Evolutionary conservation across 768 basidiomycete species (phyloP).

Genomic region (Suillus ampliporus): DNA sequence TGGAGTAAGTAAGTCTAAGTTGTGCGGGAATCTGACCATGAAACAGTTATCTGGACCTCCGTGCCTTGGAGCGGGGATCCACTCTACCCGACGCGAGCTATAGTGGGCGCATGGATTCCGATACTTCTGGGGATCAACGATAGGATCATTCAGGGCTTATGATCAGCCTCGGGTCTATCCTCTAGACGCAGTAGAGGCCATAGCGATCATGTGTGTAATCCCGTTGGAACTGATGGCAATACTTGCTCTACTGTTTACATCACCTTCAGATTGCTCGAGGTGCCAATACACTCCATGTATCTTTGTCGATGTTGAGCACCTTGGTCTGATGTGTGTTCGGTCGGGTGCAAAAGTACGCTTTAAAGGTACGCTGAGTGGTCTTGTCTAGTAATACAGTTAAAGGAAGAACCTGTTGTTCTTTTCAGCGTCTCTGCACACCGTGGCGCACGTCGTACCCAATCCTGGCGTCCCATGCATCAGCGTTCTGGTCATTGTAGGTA

Average conservation of each 20-base stretch:
- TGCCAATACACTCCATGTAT: neutral
- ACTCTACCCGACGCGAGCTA: neutral
- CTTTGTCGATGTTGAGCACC: neutral
- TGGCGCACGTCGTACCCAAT: neutral
- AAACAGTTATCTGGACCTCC: neutral
- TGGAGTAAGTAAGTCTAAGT: neutral
- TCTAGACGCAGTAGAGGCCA: neutral
- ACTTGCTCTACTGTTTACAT: neutral
- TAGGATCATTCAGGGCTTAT: neutral
- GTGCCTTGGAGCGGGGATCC: neutral
- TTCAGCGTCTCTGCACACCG: neutral
- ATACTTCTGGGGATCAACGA: neutral
- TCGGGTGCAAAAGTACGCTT: neutral
- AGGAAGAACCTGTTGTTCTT: neutral
- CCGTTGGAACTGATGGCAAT: neutral
- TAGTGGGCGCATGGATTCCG: neutral
- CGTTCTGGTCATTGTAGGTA: neutral
- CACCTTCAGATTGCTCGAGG: neutral
- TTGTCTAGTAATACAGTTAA: neutral
- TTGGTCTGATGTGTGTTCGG: neutral
- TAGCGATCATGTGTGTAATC: neutral
- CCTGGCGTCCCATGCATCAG: neutral
- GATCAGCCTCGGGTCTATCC: neutral
- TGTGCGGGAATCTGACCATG: neutral
- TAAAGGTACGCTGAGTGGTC: neutral